Base-by-base conservation (phyloP, 805 yeast genomes). In the Kodamaea nitidulidarum region DNA sequence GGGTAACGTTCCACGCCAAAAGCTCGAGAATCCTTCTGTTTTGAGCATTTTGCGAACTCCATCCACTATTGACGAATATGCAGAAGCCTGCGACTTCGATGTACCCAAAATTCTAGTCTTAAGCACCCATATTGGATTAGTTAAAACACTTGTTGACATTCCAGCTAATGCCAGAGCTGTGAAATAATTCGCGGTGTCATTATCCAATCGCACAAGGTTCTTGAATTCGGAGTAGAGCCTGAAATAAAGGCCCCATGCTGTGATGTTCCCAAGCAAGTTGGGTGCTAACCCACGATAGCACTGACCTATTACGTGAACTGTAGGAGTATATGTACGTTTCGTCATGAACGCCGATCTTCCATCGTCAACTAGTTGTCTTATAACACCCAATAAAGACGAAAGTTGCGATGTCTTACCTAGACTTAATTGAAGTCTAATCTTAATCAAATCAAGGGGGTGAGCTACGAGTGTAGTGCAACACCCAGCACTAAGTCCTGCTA, bases 101-200 rank as follows among this genome's bases (percentile, higher is more conserved):
- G 76, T 75, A 14, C 88, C 79, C 51, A 90, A 70, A 48, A 91
- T 82, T 45, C 98, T 71, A 0, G 98, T 93, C 60, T 93, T 93
- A 14, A 93, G 58, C 1, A 93, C 96, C 98, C 98, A 91, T 8
- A 91, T 75, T 1, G 98, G 98, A 55, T 88, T 93, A 1, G 98
- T 90, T 11, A 85, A 30, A 0, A 87, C 40, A 1, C 95, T 75
- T 0, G 96, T 87, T 4, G 80, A 52, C 29, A 80, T 53, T 0
- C 98, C 98, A 0, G 97, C 88, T 12, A 62, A 28, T 2, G 66
- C 42, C 2, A 69, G 63, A 5, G 69, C 59, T 4, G 60, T 52
- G 38, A 67, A 65, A 43, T 58, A 68, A 33, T 56, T 58, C 4
- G 56, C 36, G 3, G 60, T 50, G 3, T 54, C 49, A 28, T 47